Conservation (phyloP, 2,329 filamentous ascomycete species). For the Epichloe gansuensis region DNA sequence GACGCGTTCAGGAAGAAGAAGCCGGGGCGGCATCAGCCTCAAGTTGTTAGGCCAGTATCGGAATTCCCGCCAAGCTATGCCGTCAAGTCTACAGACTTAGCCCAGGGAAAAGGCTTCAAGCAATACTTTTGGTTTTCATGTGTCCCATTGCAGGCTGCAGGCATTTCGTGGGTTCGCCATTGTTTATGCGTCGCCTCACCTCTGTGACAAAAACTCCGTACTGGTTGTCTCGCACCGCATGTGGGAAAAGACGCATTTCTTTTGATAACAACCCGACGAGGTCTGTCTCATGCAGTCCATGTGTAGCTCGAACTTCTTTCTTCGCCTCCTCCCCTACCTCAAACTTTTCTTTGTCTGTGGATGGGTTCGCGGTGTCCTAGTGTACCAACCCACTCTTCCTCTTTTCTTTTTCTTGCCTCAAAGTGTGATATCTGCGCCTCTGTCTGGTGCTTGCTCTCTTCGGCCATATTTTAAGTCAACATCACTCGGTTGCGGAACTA, state of each 20-base stretch:
- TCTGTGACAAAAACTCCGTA: not conserved
- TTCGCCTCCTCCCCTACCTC: not conserved
- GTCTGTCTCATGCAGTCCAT: slow-evolving; percentile 3
- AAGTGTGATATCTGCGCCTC: not conserved
- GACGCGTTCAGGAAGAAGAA: no score
- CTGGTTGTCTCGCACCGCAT: not conserved
- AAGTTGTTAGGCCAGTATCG: no score
- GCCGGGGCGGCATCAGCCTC: no score
- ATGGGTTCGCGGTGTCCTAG: not conserved
- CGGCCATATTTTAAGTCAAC: not conserved
- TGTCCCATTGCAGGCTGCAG: not conserved
- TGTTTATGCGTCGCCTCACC: not conserved
- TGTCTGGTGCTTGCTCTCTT: not conserved
- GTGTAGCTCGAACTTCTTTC: not conserved
- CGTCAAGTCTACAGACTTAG: not conserved
- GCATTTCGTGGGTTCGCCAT: not conserved
- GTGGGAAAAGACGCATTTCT: not conserved
- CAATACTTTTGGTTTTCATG: not conserved
- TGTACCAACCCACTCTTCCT: not conserved
- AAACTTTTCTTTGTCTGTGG: not conserved
- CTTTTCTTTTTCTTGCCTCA: not conserved
- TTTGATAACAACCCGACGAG: not conserved
- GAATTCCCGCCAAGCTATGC: no score
- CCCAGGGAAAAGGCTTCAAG: not conserved
- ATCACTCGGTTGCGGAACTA: not conserved